These are phyloP conservation scores for Jacaranda copaia DNA, from an alignment of 257 asterid species.

Conservation along the genomic window DNA sequence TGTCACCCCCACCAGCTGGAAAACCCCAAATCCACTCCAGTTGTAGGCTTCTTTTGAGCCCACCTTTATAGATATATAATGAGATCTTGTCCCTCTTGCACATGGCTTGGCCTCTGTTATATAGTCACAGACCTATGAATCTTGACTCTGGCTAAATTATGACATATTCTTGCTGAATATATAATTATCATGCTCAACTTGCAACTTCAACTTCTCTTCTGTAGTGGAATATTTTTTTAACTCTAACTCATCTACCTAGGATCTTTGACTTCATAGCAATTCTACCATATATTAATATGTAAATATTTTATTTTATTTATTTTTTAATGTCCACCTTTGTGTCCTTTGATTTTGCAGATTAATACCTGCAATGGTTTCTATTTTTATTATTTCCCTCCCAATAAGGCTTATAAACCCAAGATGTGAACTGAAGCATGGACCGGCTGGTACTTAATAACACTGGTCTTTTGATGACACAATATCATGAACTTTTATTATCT, in stretches of 20 bases:
- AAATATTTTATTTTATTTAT: too few relatives aligned
- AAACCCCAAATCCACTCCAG: constrained; percentile 36
- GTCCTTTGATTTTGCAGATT: constrained; percentile 56
- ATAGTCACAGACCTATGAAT: constrained; percentile 24
- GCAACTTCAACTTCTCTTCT: background rate
- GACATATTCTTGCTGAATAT: constrained; percentile 24
- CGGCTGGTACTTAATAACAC: constrained; percentile 68
- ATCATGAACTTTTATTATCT: constrained; percentile 2
- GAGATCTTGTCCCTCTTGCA: constrained; percentile 43
- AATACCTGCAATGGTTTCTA: constrained; percentile 97
- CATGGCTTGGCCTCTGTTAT: constrained; percentile 52
- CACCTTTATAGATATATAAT: too few relatives aligned
- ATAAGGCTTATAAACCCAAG: constrained; percentile 89
- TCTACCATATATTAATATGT: background rate
- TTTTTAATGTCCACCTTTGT: constrained; percentile 24
- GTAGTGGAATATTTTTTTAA: background rate
- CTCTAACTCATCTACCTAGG: background rate
- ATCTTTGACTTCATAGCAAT: too few relatives aligned
- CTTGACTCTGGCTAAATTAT: constrained; percentile 31
- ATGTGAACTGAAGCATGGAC: constrained; percentile 99
- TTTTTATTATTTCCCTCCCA: constrained; percentile 90
- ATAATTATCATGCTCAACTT: constrained; percentile 29
- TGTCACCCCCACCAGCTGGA: constrained; percentile 36
- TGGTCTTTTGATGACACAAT: background rate
- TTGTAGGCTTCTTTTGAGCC: constrained; percentile 28